Conservation (phyloP, 2,329 filamentous ascomycete genomes). For the Venturia asperata region DNA sequence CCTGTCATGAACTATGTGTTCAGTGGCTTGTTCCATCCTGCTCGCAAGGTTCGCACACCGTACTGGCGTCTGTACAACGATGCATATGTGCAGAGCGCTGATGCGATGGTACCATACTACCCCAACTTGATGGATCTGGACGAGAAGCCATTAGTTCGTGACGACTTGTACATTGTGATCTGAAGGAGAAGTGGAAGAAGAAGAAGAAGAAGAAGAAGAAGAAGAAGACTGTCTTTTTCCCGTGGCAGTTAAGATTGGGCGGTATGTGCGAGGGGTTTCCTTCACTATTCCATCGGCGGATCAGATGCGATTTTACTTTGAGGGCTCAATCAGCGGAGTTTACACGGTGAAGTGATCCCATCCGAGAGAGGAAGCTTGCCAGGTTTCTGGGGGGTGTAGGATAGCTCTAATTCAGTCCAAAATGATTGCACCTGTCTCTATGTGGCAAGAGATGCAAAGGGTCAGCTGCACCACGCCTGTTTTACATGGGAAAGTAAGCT, state of each 20-base stretch:
- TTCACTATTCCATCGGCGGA: background rate
- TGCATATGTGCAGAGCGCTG: slow-evolving; percentile 86
- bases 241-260: background rate
- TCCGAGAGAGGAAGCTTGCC: background rate
- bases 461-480: background rate
- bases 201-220: background rate
- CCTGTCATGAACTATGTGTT: slow-evolving; percentile 96
- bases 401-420: slow-evolving; percentile 1
- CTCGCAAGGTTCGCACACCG: slow-evolving; percentile 84
- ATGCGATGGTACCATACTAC: slow-evolving; percentile 95
- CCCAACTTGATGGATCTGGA: slow-evolving; percentile 38
- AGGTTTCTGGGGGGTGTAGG: background rate
- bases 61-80: slow-evolving; percentile 98
- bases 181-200: background rate
- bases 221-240: background rate
- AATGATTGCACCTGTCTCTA: background rate
- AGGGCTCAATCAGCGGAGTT: background rate
- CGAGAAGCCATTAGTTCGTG: slow-evolving; percentile 12
- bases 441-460: background rate
- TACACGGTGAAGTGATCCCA: background rate
- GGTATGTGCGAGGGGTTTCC: background rate
- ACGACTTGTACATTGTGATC: slow-evolving; percentile 18
- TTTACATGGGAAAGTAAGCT: background rate
- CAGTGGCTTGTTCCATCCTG: slow-evolving; percentile 95
- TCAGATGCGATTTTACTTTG: background rate